Conservation (phyloP, 2,329 filamentous ascomycete genomes). For the Diaporthe destruens region DNA sequence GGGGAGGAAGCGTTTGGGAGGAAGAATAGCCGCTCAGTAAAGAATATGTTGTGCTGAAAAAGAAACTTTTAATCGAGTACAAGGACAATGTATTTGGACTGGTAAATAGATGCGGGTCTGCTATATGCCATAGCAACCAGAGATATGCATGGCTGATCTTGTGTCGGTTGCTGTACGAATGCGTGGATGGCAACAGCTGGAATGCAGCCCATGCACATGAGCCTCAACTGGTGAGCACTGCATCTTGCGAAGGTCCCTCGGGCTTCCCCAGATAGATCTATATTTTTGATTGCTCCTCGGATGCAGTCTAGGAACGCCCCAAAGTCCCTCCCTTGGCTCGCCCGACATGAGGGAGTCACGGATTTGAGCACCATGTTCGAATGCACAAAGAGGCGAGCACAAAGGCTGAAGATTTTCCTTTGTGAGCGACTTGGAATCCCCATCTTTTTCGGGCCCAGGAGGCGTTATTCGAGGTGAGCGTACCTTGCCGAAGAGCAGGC, state of each 20-base stretch:
- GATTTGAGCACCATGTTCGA: constrained; percentile 27
- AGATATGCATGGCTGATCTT: constrained; percentile 40
- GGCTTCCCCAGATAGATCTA: constrained; percentile 25
- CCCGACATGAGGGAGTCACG: constrained; percentile 11
- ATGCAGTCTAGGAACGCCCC: constrained; percentile 11
- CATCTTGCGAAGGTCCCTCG: constrained; percentile 29
- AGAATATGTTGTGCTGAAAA: constrained; percentile 18
- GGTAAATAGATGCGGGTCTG: constrained; percentile 32
- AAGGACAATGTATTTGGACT: constrained; percentile 16
- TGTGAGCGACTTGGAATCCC: constrained; percentile 24
- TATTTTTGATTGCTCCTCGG: constrained; percentile 29
- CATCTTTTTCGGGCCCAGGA: constrained; percentile 5
- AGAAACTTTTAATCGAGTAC: constrained; percentile 18
- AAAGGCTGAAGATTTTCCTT: constrained; percentile 35
- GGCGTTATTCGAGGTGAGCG: constrained; percentile 20
- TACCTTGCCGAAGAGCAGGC: constrained; percentile 17
- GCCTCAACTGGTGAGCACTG: constrained; percentile 25
- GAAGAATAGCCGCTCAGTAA: constrained; percentile 20
- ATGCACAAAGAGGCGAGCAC: constrained; percentile 36
- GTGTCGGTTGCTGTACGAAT: constrained; percentile 36
- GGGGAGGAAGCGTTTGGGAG: not conserved
- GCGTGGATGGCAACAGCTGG: constrained; percentile 41
- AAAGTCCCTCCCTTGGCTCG: constrained; percentile 34
- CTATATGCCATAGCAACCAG: constrained; percentile 41
- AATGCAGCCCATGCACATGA: constrained; percentile 36